Percentiles rank a stretch among this genome's conserved stretches.
These are phyloP conservation scores for Coniella vitis DNA, from an alignment of 2,329 filamentous ascomycete species.

Conservation along the genomic window DNA sequence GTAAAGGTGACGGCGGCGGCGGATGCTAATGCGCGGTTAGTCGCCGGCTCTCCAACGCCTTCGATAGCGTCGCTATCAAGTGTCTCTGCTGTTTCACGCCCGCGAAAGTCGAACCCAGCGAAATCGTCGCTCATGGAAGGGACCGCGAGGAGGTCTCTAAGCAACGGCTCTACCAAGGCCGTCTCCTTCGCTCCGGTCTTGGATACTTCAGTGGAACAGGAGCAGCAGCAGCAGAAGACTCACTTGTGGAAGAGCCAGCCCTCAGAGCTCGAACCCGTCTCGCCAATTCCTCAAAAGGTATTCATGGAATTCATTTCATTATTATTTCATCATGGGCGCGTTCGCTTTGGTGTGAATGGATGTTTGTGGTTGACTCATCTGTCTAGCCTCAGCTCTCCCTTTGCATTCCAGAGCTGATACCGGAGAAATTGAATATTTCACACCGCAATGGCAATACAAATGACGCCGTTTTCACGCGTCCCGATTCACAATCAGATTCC, in stretches of 20 bases:
- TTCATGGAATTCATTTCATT: background rate
- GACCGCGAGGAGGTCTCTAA: background rate
- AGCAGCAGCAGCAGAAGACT: background rate
- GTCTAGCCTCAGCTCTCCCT: constrained; percentile 1
- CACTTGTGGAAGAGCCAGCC: background rate
- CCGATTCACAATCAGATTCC: background rate
- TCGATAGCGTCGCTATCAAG: background rate
- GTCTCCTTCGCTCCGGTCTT: background rate
- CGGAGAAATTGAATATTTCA: background rate
- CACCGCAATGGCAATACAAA: too few species aligned
- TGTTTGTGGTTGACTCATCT: background rate
- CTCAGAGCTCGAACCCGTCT: background rate
- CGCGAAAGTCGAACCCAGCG: background rate
- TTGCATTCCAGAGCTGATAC: constrained; percentile 1
- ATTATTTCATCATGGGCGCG: background rate
- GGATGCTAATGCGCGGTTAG: background rate
- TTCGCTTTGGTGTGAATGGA: background rate
- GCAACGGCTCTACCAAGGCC: background rate
- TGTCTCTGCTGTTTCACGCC: too few species aligned
- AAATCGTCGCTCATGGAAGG: background rate
- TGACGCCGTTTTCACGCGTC: background rate
- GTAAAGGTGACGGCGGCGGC: background rate
- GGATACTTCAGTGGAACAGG: background rate
- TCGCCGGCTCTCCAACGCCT: background rate
- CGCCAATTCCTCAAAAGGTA: constrained; percentile 8